phyloP scores from a whole-genome alignment of 352 stramenopile genomes.

The Pythium insidiosum region DNA sequence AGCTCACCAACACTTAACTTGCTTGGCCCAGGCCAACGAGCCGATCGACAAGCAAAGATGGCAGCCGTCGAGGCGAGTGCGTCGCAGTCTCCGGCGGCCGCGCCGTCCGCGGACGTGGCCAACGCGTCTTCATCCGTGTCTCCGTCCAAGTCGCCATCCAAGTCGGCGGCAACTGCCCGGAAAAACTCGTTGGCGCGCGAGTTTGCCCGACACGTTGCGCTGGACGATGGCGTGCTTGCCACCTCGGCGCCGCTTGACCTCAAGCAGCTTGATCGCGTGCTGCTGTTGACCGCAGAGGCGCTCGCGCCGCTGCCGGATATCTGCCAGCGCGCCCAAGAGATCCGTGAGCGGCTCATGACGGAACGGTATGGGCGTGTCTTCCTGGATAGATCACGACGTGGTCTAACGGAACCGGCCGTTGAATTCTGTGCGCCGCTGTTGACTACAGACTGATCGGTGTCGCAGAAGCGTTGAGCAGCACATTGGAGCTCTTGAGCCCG shows the following conservation, averaged over 20 bases:
- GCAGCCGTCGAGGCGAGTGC: no score
- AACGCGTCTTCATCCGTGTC: no score
- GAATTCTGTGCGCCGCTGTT: not conserved
- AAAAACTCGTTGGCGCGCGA: no score
- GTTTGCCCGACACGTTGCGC: constrained; percentile 56
- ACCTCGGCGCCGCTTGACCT: constrained; percentile 49
- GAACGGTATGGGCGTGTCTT: constrained; percentile 29
- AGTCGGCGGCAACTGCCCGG: no score
- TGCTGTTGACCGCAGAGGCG: constrained; percentile 38
- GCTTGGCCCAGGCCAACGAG: no score
- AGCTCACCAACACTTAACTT: no score
- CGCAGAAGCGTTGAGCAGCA: constrained; percentile 30
- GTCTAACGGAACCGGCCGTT: no score
- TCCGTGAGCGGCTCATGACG: constrained; percentile 40
- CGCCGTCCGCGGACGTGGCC: no score
- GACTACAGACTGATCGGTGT: constrained; percentile 29
- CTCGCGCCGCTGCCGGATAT: constrained; percentile 27
- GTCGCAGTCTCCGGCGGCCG: no score
- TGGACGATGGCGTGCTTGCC: constrained; percentile 56
- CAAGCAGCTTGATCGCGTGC: constrained; percentile 31
- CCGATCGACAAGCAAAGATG: no score
- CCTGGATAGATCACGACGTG: no score
- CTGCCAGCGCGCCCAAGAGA: constrained; percentile 27
- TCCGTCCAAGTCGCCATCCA: no score
- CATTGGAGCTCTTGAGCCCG: constrained; percentile 35